Evolutionary conservation across 306 rosid genomes (phyloP).

Genomic region (Pyrus communis): DNA sequence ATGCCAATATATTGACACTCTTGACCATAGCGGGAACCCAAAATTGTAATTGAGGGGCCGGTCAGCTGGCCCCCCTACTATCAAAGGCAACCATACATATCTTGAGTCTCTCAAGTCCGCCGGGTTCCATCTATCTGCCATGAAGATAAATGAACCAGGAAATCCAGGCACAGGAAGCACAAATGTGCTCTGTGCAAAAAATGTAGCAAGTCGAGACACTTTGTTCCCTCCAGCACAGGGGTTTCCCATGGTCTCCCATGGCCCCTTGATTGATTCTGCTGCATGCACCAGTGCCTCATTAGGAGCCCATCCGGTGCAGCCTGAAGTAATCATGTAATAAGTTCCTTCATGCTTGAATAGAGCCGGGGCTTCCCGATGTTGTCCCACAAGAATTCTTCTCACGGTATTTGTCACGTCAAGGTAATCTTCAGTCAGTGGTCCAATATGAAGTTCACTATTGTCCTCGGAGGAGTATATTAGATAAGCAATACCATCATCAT

Average conservation of each 20-base stretch:
- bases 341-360: slow-evolving; percentile 78
- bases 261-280: slow-evolving; percentile 79
- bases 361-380: slow-evolving; percentile 97
- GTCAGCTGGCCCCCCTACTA: slow-evolving; percentile 80
- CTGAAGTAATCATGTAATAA: slow-evolving; percentile 97
- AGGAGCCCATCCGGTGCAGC: slow-evolving; percentile 98
- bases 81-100: slow-evolving; percentile 91
- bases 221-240: slow-evolving; percentile 85
- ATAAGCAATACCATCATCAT: slow-evolving; percentile 79
- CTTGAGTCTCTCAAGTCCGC: slow-evolving; percentile 82
- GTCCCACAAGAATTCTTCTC: slow-evolving; percentile 79
- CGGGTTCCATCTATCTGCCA: slow-evolving; percentile 95
- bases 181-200: slow-evolving; percentile 91
- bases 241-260: slow-evolving; percentile 91
- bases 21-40: slow-evolving; percentile 91
- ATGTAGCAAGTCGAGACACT: slow-evolving; percentile 58
- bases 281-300: slow-evolving; percentile 93
- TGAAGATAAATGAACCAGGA: slow-evolving; percentile 65
- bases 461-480: slow-evolving; percentile 89
- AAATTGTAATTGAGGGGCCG: slow-evolving; percentile 76
- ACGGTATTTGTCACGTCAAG: slow-evolving; percentile 49
- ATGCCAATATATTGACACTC: slow-evolving; percentile 96
- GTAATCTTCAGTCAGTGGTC: slow-evolving; percentile 74
- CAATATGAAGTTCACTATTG: slow-evolving; percentile 92
- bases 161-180: slow-evolving; percentile 68